Evolutionary conservation across 352 stramenopile species (phyloP).

Genomic region (Phytopythium chamaehyphon): DNA sequence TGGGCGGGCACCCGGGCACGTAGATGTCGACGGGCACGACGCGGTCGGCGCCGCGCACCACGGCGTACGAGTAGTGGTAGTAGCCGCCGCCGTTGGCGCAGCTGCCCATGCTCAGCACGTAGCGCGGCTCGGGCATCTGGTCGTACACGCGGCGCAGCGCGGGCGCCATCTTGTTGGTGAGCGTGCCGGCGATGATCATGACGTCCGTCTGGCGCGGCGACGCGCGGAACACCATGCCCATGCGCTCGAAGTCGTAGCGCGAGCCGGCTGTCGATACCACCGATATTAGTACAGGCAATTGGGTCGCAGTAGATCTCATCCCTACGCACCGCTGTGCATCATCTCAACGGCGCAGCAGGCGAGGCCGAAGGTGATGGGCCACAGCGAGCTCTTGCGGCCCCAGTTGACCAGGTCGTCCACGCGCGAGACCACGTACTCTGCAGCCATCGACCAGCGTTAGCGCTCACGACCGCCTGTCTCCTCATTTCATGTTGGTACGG

Average conservation of each 20-base stretch:
- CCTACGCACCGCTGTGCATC: slow-evolving; percentile 93
- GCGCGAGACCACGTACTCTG: slow-evolving; percentile 97
- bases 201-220: slow-evolving; percentile 95
- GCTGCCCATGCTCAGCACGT: slow-evolving; percentile 98
- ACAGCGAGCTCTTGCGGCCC: slow-evolving; percentile 95
- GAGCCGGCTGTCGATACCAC: not conserved
- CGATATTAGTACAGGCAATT: no score
- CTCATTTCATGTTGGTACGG: slow-evolving; percentile 24
- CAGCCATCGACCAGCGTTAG: not conserved
- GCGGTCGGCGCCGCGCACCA: slow-evolving; percentile 96
- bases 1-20: slow-evolving; percentile 98
- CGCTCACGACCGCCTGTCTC: not conserved
- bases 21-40: slow-evolving; percentile 99
- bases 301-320: no score
- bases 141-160: slow-evolving; percentile 97
- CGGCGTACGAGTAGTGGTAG: slow-evolving; percentile 97
- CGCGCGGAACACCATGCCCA: slow-evolving; percentile 98
- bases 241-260: slow-evolving; percentile 98
- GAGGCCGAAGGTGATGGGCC: slow-evolving; percentile 99
- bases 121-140: slow-evolving; percentile 99
- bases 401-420: slow-evolving; percentile 99
- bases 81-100: slow-evolving; percentile 96
- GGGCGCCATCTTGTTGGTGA: slow-evolving; percentile 99
- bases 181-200: slow-evolving; percentile 99
- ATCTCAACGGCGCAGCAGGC: slow-evolving; percentile 99